Evolutionary conservation across 805 yeast genomes (phyloP), one percentile per base, ranked within the genome.

Genomic region (Lipomyces orientalis): DNA sequence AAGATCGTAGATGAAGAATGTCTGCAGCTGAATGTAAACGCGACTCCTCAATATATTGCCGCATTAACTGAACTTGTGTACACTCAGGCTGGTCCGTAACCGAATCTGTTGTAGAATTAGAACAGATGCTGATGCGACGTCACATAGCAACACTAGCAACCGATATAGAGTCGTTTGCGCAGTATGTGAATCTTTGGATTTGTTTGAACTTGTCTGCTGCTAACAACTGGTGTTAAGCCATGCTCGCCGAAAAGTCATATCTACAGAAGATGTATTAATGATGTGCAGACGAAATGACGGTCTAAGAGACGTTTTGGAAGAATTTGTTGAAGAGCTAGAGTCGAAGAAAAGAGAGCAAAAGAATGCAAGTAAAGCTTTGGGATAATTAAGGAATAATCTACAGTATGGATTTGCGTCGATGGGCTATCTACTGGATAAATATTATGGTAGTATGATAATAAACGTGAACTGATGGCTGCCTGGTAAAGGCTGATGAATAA

Each of bases 1-100:
- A 66, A 71, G 43, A 76, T 77, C 9, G 76, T 75, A 2, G 73
- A 74, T 1, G 78, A 77, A 54, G 77, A 76, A 51, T 68, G 76
- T 54, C 55, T 60, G 8, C 56, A 49, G 9, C 68, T 75, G n/a
- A 69, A 61, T 22, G 67, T 64, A 14, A 65, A 70, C 8, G 75
- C 74, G 12, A 75, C 79, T 10, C 76, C 77, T 8, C 76, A 78
- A 58, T 77, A 75, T 58, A 72, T 73, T 1, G 78, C 79, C 22
- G 73, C 76, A 5, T 62, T 77, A 43, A 72, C 80, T 2, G 77
- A 78, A 19, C 69, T 77, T 33, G 78, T 77, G 4, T 77, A 72
- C 58, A 65, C 71, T 8, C 80, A 77, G 59, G 70, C 74, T 10
- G 66, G 77, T 72, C 67, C 8, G 64, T 14, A 7, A 22, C 35